Evolutionary conservation across 768 basidiomycete genomes (phyloP), one percentile per base, ranked within the genome.

Genomic region (Suillus tomentosus): DNA sequence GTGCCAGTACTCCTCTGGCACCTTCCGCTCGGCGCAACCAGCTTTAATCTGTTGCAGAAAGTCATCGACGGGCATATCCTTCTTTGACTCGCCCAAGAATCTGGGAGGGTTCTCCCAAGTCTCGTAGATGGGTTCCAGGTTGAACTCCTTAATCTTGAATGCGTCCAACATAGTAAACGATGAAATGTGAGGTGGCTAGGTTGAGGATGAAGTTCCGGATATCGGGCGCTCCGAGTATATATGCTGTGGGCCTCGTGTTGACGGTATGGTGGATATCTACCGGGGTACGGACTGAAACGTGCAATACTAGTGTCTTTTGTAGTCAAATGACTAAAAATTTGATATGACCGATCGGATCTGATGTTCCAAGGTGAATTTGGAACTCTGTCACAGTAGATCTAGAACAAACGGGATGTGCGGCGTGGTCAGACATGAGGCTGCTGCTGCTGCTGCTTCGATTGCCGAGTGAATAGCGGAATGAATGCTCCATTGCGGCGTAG

Each of bases 1-100:
- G 79, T 91, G 86, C 91, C 91, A 92, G 75, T 84, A 92, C 68
- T 92, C 90, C 72, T 89, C 84, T 45, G 91, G 91, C 31, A 93
- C 83, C 59, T 88, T 85, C 66, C 87, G 84, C 68, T 89, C 81
- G 60, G 83, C 70, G 67, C 90, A 92, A n/a, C 90, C 91, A 42
- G 82, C 78, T 77, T 84, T 91, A 74, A 92, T 88, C 68, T 84
- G 78, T 60, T 86, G 80, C 61, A 93, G 79, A 90, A 91, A 93
- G 62, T 88, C 85, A 69, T 89, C 87, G 54, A 93, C 86, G 0
- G 87, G 79, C 39, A 77, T 77, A 73, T 92, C 90, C 68, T 87
- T 88, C 83, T 85, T 88, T 15, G 84, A 77, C 67, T 87, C 86
- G 22, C 91, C 91, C 64, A 79, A 76, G 71, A 92, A 93, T 61